These are phyloP conservation scores for Amoeboradix gromovi DNA, from an alignment of 371 early-diverging fungal species.

Conservation along the genomic window DNA sequence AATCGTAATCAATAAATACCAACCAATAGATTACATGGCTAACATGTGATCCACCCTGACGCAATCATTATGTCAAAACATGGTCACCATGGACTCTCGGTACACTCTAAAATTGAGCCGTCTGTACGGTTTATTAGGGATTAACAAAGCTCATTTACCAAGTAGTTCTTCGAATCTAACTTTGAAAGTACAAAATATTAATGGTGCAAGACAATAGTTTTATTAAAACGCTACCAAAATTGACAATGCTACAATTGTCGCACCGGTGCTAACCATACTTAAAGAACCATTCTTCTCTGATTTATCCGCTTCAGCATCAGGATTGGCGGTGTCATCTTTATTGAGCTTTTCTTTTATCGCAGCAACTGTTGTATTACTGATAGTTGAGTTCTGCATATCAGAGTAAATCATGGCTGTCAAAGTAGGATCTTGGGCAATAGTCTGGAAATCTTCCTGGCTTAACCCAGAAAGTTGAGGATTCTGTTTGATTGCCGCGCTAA, in stretches of 20 bases:
- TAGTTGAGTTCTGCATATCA: background rate
- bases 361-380: background rate
- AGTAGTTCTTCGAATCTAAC: too few species aligned
- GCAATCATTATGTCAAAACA: too few species aligned
- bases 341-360: background rate
- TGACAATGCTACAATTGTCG: background rate
- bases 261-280: background rate
- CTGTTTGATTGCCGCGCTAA: background rate
- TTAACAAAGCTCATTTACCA: too few species aligned
- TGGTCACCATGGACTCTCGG: too few species aligned
- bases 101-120: too few species aligned
- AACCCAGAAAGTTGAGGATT: background rate
- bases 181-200: too few species aligned
- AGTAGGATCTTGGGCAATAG: background rate
- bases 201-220: too few species aligned
- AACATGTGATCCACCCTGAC: too few species aligned
- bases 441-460: background rate
- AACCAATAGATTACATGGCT: background rate
- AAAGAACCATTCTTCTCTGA: too few species aligned
- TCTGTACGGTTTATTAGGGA: too few species aligned
- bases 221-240: too few species aligned
- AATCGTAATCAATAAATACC: background rate
- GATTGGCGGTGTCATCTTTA: background rate
- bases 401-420: background rate
- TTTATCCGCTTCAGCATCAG: too few species aligned